These are phyloP conservation scores for Thymus quinquecostatus DNA, from an alignment of 257 asterid species.

Conservation along the genomic window DNA sequence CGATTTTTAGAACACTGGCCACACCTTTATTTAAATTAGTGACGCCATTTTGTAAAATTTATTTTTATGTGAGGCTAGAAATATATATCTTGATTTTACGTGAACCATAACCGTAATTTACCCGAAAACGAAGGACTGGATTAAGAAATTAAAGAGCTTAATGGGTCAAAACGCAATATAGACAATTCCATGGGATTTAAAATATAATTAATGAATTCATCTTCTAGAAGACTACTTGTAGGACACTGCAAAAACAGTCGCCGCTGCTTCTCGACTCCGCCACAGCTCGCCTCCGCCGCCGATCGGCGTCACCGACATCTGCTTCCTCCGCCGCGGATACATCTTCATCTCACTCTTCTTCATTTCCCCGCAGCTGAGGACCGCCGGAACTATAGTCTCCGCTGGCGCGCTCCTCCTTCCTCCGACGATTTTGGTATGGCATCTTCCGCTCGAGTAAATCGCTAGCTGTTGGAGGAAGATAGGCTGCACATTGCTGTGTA, in stretches of 20 bases:
- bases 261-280: constrained; percentile 1
- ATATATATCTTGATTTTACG: not conserved
- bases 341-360: not conserved
- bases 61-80: no score
- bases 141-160: not conserved
- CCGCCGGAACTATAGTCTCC: not conserved
- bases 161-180: not conserved
- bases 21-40: no score
- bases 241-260: not conserved
- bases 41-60: no score
- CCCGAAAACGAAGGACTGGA: not conserved
- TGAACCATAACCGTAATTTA: not conserved
- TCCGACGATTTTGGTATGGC: constrained; percentile 2
- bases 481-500: not conserved
- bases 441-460: not conserved
- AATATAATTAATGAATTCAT: not conserved
- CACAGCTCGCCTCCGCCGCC: constrained; percentile 9
- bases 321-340: not conserved
- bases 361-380: not conserved
- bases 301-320: not conserved
- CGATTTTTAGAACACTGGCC: no score
- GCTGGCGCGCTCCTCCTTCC: not conserved
- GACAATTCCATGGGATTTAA: not conserved
- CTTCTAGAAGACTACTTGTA: not conserved
- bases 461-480: not conserved